Conservation (phyloP, 1,139 yeast species). For the Pichia sp. region DNA sequence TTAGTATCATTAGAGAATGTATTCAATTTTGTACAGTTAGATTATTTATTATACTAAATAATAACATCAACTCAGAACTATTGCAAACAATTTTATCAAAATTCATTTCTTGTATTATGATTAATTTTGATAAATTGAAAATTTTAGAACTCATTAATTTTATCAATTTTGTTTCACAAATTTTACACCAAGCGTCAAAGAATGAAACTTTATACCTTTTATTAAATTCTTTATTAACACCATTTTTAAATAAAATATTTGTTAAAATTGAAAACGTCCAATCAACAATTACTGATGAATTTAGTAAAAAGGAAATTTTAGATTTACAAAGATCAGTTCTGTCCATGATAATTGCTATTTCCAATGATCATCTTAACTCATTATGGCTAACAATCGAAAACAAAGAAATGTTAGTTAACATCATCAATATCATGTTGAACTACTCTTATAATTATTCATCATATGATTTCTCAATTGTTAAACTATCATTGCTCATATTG, state of each 20-base stretch:
- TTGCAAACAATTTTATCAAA: slow-evolving; percentile 59
- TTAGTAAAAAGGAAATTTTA: slow-evolving; percentile 52
- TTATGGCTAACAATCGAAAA: slow-evolving; percentile 59
- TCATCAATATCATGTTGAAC: slow-evolving; percentile 60
- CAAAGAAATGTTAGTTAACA: slow-evolving; percentile 52
- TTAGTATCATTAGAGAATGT: slow-evolving; percentile 74
- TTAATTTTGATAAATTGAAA: slow-evolving; percentile 52
- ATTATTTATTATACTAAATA: slow-evolving; percentile 61
- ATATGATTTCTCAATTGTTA: slow-evolving; percentile 43
- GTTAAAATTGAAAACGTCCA: slow-evolving; percentile 38
- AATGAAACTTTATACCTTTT: slow-evolving; percentile 64
- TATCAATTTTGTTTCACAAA: slow-evolving; percentile 79
- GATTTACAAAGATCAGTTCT: slow-evolving; percentile 64
- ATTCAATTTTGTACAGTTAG: slow-evolving; percentile 84
- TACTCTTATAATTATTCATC: slow-evolving; percentile 47
- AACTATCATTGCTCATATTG: slow-evolving; percentile 63
- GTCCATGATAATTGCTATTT: slow-evolving; percentile 59
- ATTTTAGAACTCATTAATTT: slow-evolving; percentile 72
- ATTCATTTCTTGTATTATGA: slow-evolving; percentile 65
- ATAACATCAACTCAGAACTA: slow-evolving; percentile 24
- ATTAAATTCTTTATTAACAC: slow-evolving; percentile 65
- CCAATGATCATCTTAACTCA: slow-evolving; percentile 74
- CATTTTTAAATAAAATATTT: slow-evolving; percentile 63
- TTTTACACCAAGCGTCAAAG: slow-evolving; percentile 58
- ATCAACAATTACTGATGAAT: slow-evolving; percentile 35